Conservation (phyloP, 148 eudicot species). For the Silene conica region DNA sequence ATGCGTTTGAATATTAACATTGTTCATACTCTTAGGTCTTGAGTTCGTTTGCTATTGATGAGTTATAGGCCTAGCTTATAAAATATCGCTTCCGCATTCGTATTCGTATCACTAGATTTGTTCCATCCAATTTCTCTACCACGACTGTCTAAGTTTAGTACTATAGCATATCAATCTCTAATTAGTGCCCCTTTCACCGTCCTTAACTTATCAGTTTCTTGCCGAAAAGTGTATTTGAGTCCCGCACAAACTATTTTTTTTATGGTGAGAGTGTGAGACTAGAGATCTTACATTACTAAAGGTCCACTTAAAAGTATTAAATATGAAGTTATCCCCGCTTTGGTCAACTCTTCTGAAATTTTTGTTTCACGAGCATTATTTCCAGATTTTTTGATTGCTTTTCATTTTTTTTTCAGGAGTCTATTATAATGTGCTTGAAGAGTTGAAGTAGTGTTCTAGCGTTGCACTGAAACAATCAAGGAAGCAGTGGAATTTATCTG, state of each 20-base stretch:
- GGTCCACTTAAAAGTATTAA: background rate
- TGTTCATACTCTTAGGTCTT: too few species aligned
- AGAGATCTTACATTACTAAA: too few species aligned
- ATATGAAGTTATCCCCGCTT: background rate
- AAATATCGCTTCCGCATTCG: too few species aligned
- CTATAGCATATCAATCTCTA: background rate
- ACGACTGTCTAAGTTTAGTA: background rate
- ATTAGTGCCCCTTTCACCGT: background rate
- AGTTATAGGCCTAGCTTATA: too few species aligned
- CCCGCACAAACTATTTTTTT: background rate
- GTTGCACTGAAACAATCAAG: background rate
- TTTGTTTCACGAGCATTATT: background rate
- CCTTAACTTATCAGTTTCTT: background rate
- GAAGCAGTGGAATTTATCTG: constrained; percentile 10
- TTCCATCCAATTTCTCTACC: background rate
- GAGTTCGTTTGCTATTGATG: too few species aligned
- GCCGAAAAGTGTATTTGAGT: background rate
- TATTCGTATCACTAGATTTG: too few species aligned
- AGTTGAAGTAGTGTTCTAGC: constrained; percentile 15
- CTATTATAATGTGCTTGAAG: constrained; percentile 10
- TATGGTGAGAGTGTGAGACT: background rate
- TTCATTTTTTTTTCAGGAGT: constrained; percentile 7
- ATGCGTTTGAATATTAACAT: too few species aligned
- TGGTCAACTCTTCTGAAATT: background rate
- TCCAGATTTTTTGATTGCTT: background rate